Evolutionary conservation across 768 basidiomycete genomes (phyloP).

Genomic region (Lepiota brunneoincarnata): DNA sequence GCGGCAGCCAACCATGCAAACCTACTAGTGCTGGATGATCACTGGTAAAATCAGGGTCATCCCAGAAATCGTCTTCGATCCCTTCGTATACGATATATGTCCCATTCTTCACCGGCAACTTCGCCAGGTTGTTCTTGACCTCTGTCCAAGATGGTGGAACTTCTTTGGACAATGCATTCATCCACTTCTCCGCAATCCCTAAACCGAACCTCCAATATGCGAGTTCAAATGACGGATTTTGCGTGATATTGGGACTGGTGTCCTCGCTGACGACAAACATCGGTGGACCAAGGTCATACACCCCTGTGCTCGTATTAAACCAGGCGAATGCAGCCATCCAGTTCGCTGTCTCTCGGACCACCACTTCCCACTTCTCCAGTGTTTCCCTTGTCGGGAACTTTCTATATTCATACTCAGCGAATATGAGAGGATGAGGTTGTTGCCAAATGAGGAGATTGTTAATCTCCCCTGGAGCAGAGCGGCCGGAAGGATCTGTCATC

Average conservation of each 20-base stretch:
- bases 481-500: conserved; percentile 60
- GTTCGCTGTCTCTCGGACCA: conserved; percentile 53
- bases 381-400: conserved; percentile 35
- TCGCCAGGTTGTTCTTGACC: conserved; percentile 44
- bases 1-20: conserved; percentile 56
- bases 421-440: conserved; percentile 57
- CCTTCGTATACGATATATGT: conserved; percentile 58
- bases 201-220: conserved; percentile 57
- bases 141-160: conserved; percentile 40
- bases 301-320: conserved; percentile 42
- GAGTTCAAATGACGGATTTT: conserved; percentile 57
- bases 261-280: conserved; percentile 57
- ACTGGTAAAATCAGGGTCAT: conserved; percentile 45
- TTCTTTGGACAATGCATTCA: conserved; percentile 37
- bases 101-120: conserved; percentile 48
- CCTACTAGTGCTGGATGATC: conserved; percentile 60
- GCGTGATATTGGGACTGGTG: conserved; percentile 50
- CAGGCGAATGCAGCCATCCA: conserved; percentile 61
- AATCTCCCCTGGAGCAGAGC: conserved; percentile 56
- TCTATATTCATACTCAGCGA: conserved; percentile 57
- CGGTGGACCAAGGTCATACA: conserved; percentile 59
- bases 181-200: conserved; percentile 46
- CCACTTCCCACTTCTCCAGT: conserved; percentile 47
- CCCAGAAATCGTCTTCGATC: conserved; percentile 50
- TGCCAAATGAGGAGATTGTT: conserved; percentile 66